Evolutionary conservation across 1,284 basidiomycete species (phyloP), one percentile per base, ranked within the genome.

Genomic region (Serendipita sp.): DNA sequence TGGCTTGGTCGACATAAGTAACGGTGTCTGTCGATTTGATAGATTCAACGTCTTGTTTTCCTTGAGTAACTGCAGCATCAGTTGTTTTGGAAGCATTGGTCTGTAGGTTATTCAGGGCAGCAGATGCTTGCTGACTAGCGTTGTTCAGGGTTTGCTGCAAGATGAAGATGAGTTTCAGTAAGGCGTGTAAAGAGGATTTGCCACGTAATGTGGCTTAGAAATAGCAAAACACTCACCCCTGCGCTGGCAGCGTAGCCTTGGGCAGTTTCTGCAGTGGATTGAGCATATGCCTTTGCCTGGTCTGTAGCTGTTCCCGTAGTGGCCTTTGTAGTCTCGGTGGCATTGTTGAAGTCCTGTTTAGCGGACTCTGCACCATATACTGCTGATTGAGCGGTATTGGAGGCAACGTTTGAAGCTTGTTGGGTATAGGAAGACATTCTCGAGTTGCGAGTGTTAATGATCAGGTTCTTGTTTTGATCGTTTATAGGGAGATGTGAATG

Each of bases 1-100:
- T 83, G 2, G 78, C 82, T 67, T 81, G 78, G 22, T 80, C 77
- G 3, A 84, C 70, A 67, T 82, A 82, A 0, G 72, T 74, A 45
- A 72, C 74, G 34, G 77, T 76, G 53, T 58, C 53, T 10, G 53
- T 58, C 45, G 45, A 49, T 66, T 78, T 77, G 0, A 74, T 75
- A 10, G 72, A 71, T 13, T 77, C 73, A 2, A 84, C 74, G 65
- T 80, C 77, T 4, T 71, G 69, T 66, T 79, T 73, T 2, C 83
- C 83, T 68, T 85, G 75, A 0, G 73, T 73, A 13, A 79, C 79
- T n/a, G 82, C 84, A 1, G 71, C 72, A 53, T 81, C 71, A 0
- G 79, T 81, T 66, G 73, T 78, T 50, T 72, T 69, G 47, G 72
- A 72, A 3, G 77, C 74, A 44, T 76, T 72, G 10, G 70, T 67